Percentiles rank a stretch among this genome's conserved stretches.
phyloP scores from a whole-genome alignment of 2,329 filamentous ascomycete species.

The Exserohilum turcica region DNA sequence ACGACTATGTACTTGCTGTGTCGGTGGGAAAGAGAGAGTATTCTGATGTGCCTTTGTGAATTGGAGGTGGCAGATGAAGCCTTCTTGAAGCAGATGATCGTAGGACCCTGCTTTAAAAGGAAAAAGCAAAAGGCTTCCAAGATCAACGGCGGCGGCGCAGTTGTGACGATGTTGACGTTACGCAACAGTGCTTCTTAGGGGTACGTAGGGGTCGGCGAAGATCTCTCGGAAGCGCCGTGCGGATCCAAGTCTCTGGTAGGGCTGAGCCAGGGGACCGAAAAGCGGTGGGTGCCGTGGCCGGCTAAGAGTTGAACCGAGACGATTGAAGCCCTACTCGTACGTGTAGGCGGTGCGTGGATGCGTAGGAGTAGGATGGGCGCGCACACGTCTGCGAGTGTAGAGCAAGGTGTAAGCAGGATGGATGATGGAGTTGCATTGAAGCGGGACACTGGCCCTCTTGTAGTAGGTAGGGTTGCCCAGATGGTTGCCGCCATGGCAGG shows the following conservation, averaged over 20 bases:
- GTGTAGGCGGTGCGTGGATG: too few relatives aligned
- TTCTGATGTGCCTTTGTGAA: not conserved
- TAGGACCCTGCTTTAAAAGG: constrained; percentile 16
- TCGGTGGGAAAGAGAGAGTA: not conserved
- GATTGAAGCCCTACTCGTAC: not conserved
- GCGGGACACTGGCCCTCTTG: constrained; percentile 33
- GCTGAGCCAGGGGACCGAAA: constrained; percentile 20
- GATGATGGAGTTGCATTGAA: constrained; percentile 1
- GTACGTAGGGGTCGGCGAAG: constrained; percentile 26
- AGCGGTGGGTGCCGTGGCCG: constrained; percentile 3
- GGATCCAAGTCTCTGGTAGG: constrained; percentile 22
- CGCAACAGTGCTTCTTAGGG: constrained; percentile 16
- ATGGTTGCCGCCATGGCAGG: constrained; percentile 5
- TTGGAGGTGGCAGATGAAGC: constrained; percentile 1
- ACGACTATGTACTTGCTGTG: not conserved
- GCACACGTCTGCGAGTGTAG: not conserved
- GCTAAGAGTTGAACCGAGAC: constrained; percentile 4
- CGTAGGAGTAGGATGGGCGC: too few relatives aligned
- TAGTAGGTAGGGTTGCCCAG: constrained; percentile 27
- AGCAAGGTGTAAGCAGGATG: constrained; percentile 4
- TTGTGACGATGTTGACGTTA: constrained; percentile 18
- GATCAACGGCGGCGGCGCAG: constrained; percentile 15
- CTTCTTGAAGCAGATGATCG: constrained; percentile 17
- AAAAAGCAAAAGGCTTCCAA: constrained; percentile 1
- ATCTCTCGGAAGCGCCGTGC: constrained; percentile 14